phyloP scores from a whole-genome alignment of 1,139 yeast species.

The Ogataea hybrid region DNA sequence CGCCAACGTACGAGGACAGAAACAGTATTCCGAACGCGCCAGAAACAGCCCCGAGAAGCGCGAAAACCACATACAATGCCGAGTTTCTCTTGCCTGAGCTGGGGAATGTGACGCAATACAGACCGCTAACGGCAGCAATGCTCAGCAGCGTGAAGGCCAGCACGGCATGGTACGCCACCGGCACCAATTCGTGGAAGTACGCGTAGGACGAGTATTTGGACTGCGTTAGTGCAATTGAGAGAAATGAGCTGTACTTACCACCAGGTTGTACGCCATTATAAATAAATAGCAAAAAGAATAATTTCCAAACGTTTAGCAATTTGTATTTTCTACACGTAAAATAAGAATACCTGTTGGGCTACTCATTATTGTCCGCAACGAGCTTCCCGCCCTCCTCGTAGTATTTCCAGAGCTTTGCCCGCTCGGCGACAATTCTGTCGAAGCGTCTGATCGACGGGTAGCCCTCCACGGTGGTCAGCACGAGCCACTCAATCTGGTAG shows the following conservation, averaged over 20 bases:
- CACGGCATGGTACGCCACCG: conserved; percentile 14
- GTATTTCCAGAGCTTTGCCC: conserved; percentile 4
- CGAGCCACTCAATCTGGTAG: conserved; percentile 50
- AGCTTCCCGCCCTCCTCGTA: conserved; percentile 11
- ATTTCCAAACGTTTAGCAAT: background rate
- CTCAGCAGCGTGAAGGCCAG: conserved; percentile 14
- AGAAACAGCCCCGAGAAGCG: conserved; percentile 22
- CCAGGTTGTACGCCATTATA: conserved; percentile 7
- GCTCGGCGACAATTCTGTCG: conserved; percentile 28
- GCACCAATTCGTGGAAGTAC: conserved; percentile 11
- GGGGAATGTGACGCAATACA: conserved; percentile 16
- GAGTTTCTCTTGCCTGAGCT: conserved; percentile 1
- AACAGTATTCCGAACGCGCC: conserved; percentile 30
- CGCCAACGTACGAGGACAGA: conserved; percentile 30
- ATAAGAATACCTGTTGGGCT: too few relatives aligned
- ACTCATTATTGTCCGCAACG: background rate
- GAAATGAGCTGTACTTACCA: conserved; percentile 6
- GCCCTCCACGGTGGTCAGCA: conserved; percentile 58
- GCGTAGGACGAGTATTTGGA: conserved; percentile 6
- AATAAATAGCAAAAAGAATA: background rate
- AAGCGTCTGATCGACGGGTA: conserved; percentile 48
- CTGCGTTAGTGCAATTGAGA: background rate
- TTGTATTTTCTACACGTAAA: too few relatives aligned
- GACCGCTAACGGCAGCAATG: conserved; percentile 15
- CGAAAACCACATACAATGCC: conserved; percentile 16